Base-by-base conservation (phyloP, 495 filamentous ascomycete species). In the Lasiosphaeria hispida region DNA sequence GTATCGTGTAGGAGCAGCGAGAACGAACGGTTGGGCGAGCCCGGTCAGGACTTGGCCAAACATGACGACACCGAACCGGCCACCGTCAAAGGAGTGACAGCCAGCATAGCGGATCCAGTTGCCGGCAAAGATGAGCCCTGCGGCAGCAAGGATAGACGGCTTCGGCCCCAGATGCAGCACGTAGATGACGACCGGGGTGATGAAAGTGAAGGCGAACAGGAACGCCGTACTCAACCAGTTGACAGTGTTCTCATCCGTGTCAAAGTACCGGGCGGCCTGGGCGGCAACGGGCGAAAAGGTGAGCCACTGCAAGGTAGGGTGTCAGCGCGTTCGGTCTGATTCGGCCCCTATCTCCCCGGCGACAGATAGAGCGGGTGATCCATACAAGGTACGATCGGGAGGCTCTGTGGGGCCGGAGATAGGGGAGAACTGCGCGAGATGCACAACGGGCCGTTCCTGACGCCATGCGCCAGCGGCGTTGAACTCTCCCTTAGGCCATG, bases 21-120 rank as follows among this genome's bases (percentile, higher is more conserved):
- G 83, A 35, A 96, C 91, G 72, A 97, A 97, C 0, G 94, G 92
- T 60, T 98, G 94, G 10, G 90, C 87, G 8, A 96, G 75, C 0
- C 94, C 94, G 38, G 87, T 90, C 14, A 98, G 73, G 72, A 97
- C 87, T 75, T 98, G 94, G n/a, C 93, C 94, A 70, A 96, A 87
- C 87, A 97, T 90, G 42, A 90, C 87, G 17, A 89, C 79, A 9
- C 87, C 85, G 63, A 90, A 96, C 9, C 57, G 51, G 37, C 82
- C 81, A 18, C 82, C 84, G 10, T 74, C 74, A 30, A 68, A 63
- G 13, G 71, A 70, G 62, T 80, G 80, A 4, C 89, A 86, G 56
- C 91, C 91, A 1, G 81, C 90, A 75, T 93, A 96, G 57, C 94
- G 87, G 63, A 98, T 85, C 91, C 93, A 96, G 75, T 95, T 96